Base-by-base conservation (phyloP, 768 basidiomycete genomes). In the Boletus reticulatus region DNA sequence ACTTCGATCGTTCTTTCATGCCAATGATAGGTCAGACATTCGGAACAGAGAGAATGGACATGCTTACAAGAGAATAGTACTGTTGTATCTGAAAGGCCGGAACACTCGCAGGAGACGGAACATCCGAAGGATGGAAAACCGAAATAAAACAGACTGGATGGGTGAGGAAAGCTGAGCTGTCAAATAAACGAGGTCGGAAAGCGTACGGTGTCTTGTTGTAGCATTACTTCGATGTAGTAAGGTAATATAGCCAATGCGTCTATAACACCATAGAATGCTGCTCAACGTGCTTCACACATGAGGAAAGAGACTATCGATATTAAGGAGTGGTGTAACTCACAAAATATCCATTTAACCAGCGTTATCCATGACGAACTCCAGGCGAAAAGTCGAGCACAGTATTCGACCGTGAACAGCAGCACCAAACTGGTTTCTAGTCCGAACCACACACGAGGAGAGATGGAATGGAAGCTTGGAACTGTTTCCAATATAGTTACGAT, bases 101-200 rank as follows among this genome's bases (percentile, higher is more conserved):
- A 96, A 97, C 8, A 95, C 92, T 20, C 94, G 84, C 24, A 95
- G 71, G 3, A 96, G 80, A 32, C 94, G 86, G 71, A 95, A 94
- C 73, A 92, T 93, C 38, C 94, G 80, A 36, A 97, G 75, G 53
- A 96, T 95, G 0, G 92, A 93, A 69, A 95, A 97, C 17, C 94
- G 80, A 72, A 95, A 96, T 50, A 93, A 76, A 34, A 88, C 87
- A 5, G 90, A 87, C 89, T 92, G 66, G 32, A 49, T 32, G 38
- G 27, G 14, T 46, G 9, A 49, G 45, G 37, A 29, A 43, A 41
- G 22, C 3, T 43, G 38, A 43, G 32, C 5, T 34, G 16, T 27
- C n/a, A 52, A 43, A 32, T 10, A 27, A 38, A 48, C 29, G 60
- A 56, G 39, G 43, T 27, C 11, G 29, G n/a, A 48, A 50, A 32